Evolutionary conservation across 495 filamentous ascomycete genomes (phyloP).

Genomic region (Haplographium delicatum): DNA sequence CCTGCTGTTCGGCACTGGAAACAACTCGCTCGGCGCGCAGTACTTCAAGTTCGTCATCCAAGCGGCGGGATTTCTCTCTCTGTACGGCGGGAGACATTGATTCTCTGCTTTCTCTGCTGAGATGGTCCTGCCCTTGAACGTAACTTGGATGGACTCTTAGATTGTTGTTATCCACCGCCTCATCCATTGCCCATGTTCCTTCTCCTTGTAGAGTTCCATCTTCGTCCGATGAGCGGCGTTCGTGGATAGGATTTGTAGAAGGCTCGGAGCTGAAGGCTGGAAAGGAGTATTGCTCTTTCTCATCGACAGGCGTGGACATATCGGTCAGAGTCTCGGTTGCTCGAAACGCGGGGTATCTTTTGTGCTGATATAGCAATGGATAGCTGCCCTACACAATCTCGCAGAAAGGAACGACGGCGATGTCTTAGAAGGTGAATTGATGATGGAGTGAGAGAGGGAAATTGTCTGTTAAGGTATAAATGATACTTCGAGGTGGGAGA

Average conservation of each 20-base stretch:
- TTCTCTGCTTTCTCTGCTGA: background rate
- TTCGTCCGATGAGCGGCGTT: conserved; percentile 24
- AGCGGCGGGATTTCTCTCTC: conserved; percentile 59
- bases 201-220: conserved; percentile 24
- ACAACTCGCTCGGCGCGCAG: conserved; percentile 77
- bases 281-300: conserved; percentile 26
- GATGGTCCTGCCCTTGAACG: conserved; percentile 13
- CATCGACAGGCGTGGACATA: conserved; percentile 22
- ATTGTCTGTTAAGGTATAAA: too few species aligned
- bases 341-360: too few species aligned
- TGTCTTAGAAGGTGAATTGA: too few species aligned
- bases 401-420: too few species aligned
- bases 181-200: conserved; percentile 2
- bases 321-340: background rate
- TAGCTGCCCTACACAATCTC: too few species aligned
- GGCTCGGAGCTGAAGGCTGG: conserved; percentile 18
- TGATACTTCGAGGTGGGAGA: too few species aligned
- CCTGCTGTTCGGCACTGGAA: conserved; percentile 39
- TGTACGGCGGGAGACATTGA: conserved; percentile 19
- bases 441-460: too few species aligned
- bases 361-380: too few species aligned
- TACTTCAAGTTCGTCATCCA: conserved; percentile 82
- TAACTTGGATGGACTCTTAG: conserved; percentile 22
- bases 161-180: conserved; percentile 12
- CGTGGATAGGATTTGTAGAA: conserved; percentile 5